Conservation (phyloP, 2,329 filamentous ascomycete species). For the Teratosphaeria pseudoeucalypti region DNA sequence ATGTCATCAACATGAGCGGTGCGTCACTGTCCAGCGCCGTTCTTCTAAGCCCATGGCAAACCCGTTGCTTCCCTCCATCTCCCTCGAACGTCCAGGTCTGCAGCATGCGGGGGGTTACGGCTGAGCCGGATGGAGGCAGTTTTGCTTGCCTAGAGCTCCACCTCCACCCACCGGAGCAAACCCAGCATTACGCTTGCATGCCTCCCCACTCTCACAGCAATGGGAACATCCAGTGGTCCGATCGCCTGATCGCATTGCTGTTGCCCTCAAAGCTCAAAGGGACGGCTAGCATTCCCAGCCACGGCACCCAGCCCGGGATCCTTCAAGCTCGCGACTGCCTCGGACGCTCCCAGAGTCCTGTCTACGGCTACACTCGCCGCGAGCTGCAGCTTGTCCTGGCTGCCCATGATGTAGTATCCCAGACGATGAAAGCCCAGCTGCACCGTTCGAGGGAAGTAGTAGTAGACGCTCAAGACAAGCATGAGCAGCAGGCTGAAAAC, state of each 20-base stretch:
- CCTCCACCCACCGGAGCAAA: not conserved
- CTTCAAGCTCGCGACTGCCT: not conserved
- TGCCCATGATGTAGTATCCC: constrained; percentile 14
- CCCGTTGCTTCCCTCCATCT: not conserved
- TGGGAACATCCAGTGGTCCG: not conserved
- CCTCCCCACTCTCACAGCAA: not conserved
- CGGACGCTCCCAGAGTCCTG: not conserved
- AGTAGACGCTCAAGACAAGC: constrained; percentile 12
- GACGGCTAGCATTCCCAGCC: not conserved
- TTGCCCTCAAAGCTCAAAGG: not conserved
- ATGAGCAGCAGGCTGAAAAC: constrained; percentile 11
- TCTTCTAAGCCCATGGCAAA: not conserved
- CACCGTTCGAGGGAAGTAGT: constrained; percentile 11
- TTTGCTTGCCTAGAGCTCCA: not conserved
- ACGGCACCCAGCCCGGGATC: not conserved
- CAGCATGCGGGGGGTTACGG: not conserved
- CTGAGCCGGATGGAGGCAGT: not conserved
- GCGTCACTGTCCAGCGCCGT: not conserved
- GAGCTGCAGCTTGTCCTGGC: not conserved
- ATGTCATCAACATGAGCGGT: not conserved
- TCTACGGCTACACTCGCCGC: not conserved
- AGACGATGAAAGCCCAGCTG: constrained; percentile 7
- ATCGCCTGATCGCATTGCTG: not conserved
- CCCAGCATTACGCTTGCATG: not conserved
- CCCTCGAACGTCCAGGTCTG: not conserved